Evolutionary conservation across 1,284 basidiomycete genomes (phyloP).

Genomic region (Moesziomyces globuligerus): DNA sequence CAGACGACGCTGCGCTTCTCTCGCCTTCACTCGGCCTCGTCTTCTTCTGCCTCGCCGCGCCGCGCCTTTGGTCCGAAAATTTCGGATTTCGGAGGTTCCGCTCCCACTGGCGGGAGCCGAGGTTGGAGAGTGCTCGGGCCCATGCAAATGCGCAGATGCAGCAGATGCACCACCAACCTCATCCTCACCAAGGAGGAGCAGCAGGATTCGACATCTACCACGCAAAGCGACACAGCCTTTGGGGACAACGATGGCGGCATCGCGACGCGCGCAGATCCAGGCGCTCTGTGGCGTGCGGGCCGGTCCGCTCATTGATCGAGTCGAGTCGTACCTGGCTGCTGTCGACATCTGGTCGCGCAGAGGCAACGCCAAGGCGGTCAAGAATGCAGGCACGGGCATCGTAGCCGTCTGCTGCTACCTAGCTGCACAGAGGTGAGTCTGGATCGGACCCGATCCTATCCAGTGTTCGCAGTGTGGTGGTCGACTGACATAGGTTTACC

Average conservation of each 20-base stretch:
- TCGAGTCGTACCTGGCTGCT: constrained; percentile 47
- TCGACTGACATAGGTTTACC: not conserved
- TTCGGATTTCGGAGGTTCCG: constrained; percentile 21
- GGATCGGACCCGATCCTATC: not conserved
- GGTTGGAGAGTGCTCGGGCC: constrained; percentile 16
- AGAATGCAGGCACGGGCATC: constrained; percentile 43
- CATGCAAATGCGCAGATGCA: too few species aligned
- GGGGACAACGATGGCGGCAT: constrained; percentile 25
- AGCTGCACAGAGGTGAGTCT: constrained; percentile 40
- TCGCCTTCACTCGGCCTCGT: not conserved
- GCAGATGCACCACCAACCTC: too few species aligned
- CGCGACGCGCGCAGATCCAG: constrained; percentile 43
- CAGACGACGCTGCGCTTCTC: constrained; percentile 7
- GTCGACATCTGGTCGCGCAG: constrained; percentile 47
- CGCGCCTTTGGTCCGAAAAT: constrained; percentile 1
- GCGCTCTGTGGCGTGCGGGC: constrained; percentile 37
- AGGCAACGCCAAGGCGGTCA: constrained; percentile 47
- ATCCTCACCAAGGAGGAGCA: not conserved
- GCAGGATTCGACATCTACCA: not conserved
- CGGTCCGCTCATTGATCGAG: constrained; percentile 43
- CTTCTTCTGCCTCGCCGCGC: constrained; percentile 14
- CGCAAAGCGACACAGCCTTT: not conserved
- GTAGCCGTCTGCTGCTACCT: constrained; percentile 48
- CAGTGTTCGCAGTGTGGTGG: too few species aligned
- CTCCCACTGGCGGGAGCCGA: not conserved